Base-by-base conservation (phyloP, 1,284 basidiomycete species). In the Testicularia cyperi region DNA sequence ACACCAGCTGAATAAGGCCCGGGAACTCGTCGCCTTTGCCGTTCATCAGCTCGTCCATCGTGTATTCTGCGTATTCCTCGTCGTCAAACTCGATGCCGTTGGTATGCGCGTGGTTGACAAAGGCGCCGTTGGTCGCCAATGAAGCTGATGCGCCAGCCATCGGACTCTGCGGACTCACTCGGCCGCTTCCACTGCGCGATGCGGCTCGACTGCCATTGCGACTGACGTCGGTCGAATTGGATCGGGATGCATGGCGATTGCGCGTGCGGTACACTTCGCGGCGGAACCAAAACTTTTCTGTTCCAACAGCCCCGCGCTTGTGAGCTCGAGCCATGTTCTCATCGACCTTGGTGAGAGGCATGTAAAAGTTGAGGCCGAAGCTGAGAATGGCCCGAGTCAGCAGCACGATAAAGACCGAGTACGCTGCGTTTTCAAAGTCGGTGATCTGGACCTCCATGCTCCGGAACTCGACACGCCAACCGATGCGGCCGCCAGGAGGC, bases 401-500 rank as follows among this genome's bases (percentile, higher is more conserved):
- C 23, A 99, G 83, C 6, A 97, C 91, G 53, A 95, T 84, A 77
- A 98, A 98, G 32, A 97, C 84, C 22, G 89, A 85, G 75, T 92
- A 96, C 1, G 95, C 92, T 1, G 95, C 95, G 76, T 98, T 99
- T 80, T 98, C 95, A 76, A 92, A 99, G 79, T 98, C 95, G 16
- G 95, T 98, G 71, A 95, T 84, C 77, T 98, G 95, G 3, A 98
- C 90, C 78, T 99, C 95, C 95, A 98, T 98, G 70, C 88, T 90
- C 38, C 95, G 83, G 79, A 99, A 98, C 77, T 99, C 95, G 15
- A 98, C 92, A 31, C 95, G 83, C 95, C 95, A 99, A 21, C 95
- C 95, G 49, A 98, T 97, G 15, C 84, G 77, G 2, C 90, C 91
- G 46, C 89, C 86, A 2, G 88, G 86, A 26, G 72, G 75, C 6